phyloP scores from a whole-genome alignment of 192 early-diverging fungal species.

The Coemansia javaensis region DNA sequence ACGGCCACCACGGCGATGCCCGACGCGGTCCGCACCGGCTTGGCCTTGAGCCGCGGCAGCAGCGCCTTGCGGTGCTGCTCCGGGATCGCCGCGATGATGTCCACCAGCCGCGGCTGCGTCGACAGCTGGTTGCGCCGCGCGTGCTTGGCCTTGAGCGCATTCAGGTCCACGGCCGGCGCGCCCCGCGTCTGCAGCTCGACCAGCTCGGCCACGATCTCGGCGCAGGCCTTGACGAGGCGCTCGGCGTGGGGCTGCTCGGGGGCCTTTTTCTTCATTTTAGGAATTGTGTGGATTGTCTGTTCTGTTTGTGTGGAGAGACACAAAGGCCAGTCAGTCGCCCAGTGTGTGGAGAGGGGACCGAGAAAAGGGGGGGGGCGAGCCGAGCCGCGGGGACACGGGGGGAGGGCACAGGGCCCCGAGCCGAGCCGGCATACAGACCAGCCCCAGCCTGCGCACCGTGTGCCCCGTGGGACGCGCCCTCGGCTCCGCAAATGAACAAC shows the following conservation, averaged over 20 bases:
- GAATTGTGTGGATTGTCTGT: too few species aligned
- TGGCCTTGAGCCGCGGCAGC: slow-evolving; percentile 84
- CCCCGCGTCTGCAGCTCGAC: slow-evolving; percentile 61
- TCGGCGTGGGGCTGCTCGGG: slow-evolving; percentile 53
- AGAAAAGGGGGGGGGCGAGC: too few species aligned
- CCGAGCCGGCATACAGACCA: too few species aligned
- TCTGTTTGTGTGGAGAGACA: too few species aligned
- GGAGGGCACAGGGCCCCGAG: too few species aligned
- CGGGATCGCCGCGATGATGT: slow-evolving; percentile 98
- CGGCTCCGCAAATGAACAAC: too few species aligned
- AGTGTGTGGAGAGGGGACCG: too few species aligned
- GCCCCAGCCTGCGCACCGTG: too few species aligned
- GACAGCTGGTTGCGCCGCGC: slow-evolving; percentile 69
- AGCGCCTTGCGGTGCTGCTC: slow-evolving; percentile 83
- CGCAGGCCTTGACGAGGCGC: slow-evolving; percentile 78
- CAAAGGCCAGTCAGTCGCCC: too few species aligned
- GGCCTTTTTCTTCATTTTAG: slow-evolving; percentile 34
- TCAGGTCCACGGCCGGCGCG: slow-evolving; percentile 84
- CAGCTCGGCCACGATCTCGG: slow-evolving; percentile 89
- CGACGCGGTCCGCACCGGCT: slow-evolving; percentile 91
- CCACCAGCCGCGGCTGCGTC: slow-evolving; percentile 89
- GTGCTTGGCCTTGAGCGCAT: slow-evolving; percentile 73
- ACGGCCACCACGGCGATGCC: slow-evolving; percentile 47
- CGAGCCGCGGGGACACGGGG: too few species aligned
- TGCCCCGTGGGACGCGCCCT: too few species aligned